These are phyloP conservation scores for Nemania abortiva DNA, from an alignment of 2,329 filamentous ascomycete species.

Conservation along the genomic window DNA sequence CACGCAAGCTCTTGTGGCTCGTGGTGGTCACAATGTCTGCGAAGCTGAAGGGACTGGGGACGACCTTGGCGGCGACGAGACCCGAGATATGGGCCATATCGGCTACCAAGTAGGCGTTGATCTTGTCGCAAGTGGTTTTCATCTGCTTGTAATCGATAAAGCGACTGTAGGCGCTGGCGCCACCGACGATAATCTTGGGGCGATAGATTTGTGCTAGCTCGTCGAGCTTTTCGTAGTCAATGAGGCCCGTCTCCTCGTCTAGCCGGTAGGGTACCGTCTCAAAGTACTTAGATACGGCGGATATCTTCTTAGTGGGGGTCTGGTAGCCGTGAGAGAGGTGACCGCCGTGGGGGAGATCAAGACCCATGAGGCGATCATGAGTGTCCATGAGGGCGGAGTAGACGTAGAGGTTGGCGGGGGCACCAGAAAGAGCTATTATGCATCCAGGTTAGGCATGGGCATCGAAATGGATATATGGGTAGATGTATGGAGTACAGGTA, in stretches of 20 bases:
- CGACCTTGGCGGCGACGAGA: constrained; percentile 89
- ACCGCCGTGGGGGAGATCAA: constrained; percentile 95
- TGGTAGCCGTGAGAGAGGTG: constrained; percentile 98
- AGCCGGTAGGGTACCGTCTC: constrained; percentile 96
- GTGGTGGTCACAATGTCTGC: constrained; percentile 98
- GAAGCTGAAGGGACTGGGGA: constrained; percentile 88
- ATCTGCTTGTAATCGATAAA: constrained; percentile 95
- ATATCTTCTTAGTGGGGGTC: constrained; percentile 93
- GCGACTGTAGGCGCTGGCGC: constrained; percentile 94
- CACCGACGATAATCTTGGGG: constrained; percentile 94
- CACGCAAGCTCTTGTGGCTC: constrained; percentile 96
- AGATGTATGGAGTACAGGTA: not conserved
- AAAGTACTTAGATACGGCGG: constrained; percentile 98
- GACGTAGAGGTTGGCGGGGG: constrained; percentile 85
- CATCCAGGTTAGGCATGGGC: constrained; percentile 32
- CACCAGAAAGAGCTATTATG: constrained; percentile 77
- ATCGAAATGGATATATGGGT: not conserved
- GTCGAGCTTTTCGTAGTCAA: constrained; percentile 94
- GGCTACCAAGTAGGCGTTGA: constrained; percentile 90
- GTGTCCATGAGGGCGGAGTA: constrained; percentile 94
- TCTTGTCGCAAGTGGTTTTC: constrained; percentile 89
- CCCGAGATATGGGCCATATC: constrained; percentile 99
- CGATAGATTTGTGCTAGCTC: constrained; percentile 89
- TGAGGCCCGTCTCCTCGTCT: constrained; percentile 88
- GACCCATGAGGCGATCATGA: constrained; percentile 95